A percentile compares a stretch with the other conserved stretches of the same genome.
Evolutionary conservation across 805 yeast genomes (phyloP).

Genomic region (Candida boleticola): DNA sequence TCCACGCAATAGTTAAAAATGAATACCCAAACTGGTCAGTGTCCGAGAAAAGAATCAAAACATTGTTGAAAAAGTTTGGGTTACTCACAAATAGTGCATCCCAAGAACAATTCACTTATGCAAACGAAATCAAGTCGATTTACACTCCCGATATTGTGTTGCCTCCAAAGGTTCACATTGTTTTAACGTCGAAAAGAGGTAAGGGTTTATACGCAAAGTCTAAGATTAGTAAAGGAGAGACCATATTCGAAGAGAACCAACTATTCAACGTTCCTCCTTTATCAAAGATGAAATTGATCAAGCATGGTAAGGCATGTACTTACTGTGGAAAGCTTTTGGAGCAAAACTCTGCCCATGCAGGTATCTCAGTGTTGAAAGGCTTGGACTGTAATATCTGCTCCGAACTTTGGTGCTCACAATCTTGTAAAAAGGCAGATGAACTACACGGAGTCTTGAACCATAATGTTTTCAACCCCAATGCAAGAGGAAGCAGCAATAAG

Average conservation of each 20-base stretch:
- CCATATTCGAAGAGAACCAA: constrained; percentile 58
- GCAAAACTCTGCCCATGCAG: constrained; percentile 22
- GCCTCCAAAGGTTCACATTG: constrained; percentile 44
- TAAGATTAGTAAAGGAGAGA: constrained; percentile 46
- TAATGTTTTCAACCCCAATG: constrained; percentile 27
- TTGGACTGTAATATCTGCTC: constrained; percentile 64
- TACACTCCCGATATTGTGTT: constrained; percentile 44
- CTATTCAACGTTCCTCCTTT: constrained; percentile 68
- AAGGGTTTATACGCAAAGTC: constrained; percentile 58
- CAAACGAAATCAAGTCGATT: constrained; percentile 50
- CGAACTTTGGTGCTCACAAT: constrained; percentile 67
- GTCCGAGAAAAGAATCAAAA: constrained; percentile 55
- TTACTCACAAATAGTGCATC: constrained; percentile 31
- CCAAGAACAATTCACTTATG: constrained; percentile 47
- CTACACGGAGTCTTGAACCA: constrained; percentile 61
- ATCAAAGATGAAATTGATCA: constrained; percentile 58
- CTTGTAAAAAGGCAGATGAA: constrained; percentile 56
- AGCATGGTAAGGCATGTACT: constrained; percentile 65
- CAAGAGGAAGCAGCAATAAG: constrained; percentile 27
- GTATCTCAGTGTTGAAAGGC: constrained; percentile 40
- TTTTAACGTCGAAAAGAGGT: constrained; percentile 53
- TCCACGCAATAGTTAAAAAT: constrained; percentile 49
- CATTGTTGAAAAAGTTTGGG: constrained; percentile 55
- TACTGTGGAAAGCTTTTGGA: constrained; percentile 62
- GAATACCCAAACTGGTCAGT: constrained; percentile 62